A percentile compares a stretch with the other conserved stretches of the same genome.
Conservation (phyloP, 495 filamentous ascomycete genomes). For the Cryomyces minteri region DNA sequence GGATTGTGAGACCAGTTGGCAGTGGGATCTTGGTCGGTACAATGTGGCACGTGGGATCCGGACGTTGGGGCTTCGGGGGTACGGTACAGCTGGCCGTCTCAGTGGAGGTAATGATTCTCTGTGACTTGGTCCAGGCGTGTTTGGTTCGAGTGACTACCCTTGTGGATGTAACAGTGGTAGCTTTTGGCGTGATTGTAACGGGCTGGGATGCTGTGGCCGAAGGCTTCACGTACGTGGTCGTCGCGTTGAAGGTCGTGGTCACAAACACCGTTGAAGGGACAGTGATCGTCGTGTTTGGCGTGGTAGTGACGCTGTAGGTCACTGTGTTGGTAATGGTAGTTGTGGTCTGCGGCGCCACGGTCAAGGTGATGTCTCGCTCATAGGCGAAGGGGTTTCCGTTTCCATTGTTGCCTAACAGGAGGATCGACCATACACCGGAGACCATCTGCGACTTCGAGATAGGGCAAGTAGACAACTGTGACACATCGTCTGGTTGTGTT, state of each 20-base stretch:
- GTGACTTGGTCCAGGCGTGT: background rate
- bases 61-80: background rate
- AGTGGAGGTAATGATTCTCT: background rate
- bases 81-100: background rate
- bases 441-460: constrained; percentile 3
- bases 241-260: background rate
- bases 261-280: background rate
- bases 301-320: constrained; percentile 1
- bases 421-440: constrained; percentile 3
- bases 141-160: background rate
- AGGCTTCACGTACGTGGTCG: background rate
- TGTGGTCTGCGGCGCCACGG: constrained; percentile 1
- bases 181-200: background rate
- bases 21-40: background rate
- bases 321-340: constrained; percentile 1
- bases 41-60: constrained; percentile 1
- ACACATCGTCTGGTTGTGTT: constrained; percentile 1
- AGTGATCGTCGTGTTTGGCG: background rate
- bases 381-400: constrained; percentile 4
- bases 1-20: background rate
- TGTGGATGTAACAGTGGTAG: background rate
- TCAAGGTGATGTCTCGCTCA: constrained; percentile 3
- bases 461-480: constrained; percentile 2
- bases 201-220: background rate
- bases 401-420: constrained; percentile 4